Conservation (phyloP, 176 grass and related monocot species). For the Eragrostis curvula region DNA sequence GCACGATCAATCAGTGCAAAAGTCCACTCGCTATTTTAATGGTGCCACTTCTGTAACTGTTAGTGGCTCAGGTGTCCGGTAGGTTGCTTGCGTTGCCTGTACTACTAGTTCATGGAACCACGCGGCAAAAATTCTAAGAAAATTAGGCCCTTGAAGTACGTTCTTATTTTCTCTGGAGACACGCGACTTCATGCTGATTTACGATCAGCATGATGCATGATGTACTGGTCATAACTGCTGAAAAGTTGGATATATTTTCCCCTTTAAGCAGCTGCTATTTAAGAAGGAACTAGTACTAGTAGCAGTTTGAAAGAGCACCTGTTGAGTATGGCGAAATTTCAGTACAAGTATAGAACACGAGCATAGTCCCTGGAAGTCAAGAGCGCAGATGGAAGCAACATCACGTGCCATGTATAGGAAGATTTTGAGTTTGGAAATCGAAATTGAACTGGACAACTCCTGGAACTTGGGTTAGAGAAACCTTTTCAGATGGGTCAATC, state of each 20-base stretch:
- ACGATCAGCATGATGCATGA: conserved; percentile 1
- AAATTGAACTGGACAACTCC: not conserved
- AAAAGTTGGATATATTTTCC: not conserved
- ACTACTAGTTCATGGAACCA: conserved; percentile 2
- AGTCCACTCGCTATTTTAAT: conserved; percentile 36
- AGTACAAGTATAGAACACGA: not conserved
- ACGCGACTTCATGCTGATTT: not conserved
- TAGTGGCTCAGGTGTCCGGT: conserved; percentile 37
- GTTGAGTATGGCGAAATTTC: not conserved
- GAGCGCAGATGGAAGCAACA: conserved; percentile 1
- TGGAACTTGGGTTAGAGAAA: not conserved
- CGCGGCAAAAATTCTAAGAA: not conserved
- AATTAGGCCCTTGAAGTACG: conserved; percentile 20
- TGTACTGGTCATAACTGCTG: not conserved
- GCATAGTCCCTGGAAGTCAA: conserved; percentile 11
- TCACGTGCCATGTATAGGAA: not conserved
- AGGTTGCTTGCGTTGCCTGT: conserved; percentile 2
- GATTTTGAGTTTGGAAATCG: not conserved
- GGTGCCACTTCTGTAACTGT: conserved; percentile 23
- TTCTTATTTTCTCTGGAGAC: conserved; percentile 21
- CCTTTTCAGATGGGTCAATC: conserved; percentile 7
- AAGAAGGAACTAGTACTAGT: not conserved
- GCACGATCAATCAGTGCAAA: conserved; percentile 10
- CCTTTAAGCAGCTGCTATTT: not conserved
- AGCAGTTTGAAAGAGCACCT: not conserved